Evolutionary conservation across 495 filamentous ascomycete genomes (phyloP), one percentile per base, ranked within the genome.

Genomic region (Aspergillus heteromorphus): DNA sequence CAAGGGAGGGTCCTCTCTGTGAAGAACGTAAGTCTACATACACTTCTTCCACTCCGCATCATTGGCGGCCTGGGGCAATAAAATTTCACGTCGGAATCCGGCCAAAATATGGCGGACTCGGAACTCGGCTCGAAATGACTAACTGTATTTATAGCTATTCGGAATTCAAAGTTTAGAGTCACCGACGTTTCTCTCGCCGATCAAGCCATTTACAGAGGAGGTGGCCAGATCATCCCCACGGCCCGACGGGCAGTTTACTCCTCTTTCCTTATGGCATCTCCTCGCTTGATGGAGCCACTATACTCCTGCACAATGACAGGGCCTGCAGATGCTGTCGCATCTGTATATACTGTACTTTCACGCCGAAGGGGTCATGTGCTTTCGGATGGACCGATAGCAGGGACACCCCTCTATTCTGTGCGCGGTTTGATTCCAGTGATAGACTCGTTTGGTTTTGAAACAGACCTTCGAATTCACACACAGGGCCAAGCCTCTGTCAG

Each of bases 361-460:
- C 81, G 89, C 38, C 84, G 93, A 27, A 79, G 93, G 56, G 93
- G 93, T 0, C 93, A 98, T 72, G 93, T 98, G 18, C 79, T 98
- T 23, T 84, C 86, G 18, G 93, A 98, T 68, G 91, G 89, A 0
- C 92, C 93, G 6, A 90, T 98, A 60, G 91, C 91, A 4, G 93
- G 93, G 7, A 98, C 95, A 0, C 92, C 90, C n/a, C 79, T 98
- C 11, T 97, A 97, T 73, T 83, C 85, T 11, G 91, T 97, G 25
- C 86, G 82, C 53, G 93, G 93, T 1, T 77, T 96, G 20, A 87
- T 98, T 45, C 93, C 93, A 0, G 93, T 98, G 30, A 95, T 98
- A 61, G 93, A 98, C 73, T 87, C 83, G 10, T 98, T 98, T 65
- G 93, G 93, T 6, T 97, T 98, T 69, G 93, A 98, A 72, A 97